A percentile compares a stretch with the other conserved stretches of the same genome.
These are phyloP conservation scores for Vaccinium macrocarpon DNA, from an alignment of 148 eudicot genomes.

Conservation along the genomic window DNA sequence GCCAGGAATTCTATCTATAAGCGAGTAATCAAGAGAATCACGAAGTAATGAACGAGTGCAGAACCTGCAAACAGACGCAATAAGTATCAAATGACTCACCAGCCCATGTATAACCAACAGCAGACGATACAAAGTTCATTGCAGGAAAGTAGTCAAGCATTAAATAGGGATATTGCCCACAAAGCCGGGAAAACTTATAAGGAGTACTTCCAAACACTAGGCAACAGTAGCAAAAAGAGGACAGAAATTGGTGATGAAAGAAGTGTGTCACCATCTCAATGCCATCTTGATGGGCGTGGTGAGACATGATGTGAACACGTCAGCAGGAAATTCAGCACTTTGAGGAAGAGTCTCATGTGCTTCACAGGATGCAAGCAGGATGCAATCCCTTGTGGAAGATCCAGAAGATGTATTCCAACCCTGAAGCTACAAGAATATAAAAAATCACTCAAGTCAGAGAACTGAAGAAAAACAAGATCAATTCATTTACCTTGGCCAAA, in stretches of 20 bases:
- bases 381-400: constrained; percentile 71
- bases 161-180: neutral
- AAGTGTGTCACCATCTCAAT: constrained; percentile 67
- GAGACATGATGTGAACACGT: constrained; percentile 93
- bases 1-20: constrained; percentile 93
- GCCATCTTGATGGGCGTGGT: constrained; percentile 99
- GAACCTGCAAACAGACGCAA: constrained; percentile 58
- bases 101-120: neutral
- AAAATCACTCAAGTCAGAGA: neutral
- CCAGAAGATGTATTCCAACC: constrained; percentile 57
- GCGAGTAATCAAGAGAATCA: constrained; percentile 73
- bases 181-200: neutral
- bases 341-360: constrained; percentile 95
- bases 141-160: constrained; percentile 3
- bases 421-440: constrained; percentile 53
- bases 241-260: neutral
- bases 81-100: neutral
- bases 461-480: constrained; percentile 16
- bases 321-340: constrained; percentile 98
- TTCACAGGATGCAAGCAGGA: constrained; percentile 95
- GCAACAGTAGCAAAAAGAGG: neutral
- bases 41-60: constrained; percentile 91
- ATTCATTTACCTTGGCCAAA: neutral
- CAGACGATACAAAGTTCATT: neutral
- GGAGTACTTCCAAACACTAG: neutral